Evolutionary conservation across 768 basidiomycete species (phyloP), one percentile per base, ranked within the genome.

Genomic region (Thelephora aurantiotincta): DNA sequence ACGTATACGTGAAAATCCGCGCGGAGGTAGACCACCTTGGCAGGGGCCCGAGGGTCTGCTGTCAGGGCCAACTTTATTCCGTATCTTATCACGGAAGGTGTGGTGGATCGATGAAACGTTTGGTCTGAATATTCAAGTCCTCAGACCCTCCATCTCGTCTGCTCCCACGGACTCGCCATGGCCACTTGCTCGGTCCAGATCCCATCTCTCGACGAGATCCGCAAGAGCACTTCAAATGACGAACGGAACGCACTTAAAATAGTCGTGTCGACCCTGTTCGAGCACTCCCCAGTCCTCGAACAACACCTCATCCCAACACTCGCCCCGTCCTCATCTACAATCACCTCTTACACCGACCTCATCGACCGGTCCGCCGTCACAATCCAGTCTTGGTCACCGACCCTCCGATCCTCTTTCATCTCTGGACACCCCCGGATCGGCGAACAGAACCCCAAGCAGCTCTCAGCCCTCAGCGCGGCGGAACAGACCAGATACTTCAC

Each of bases 341-440:
- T 68, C 33, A 53, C 62, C 19, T 66, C 74, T n/a, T 77, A 80
- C 62, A 44, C 64, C 26, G 63, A 69, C 11, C 64, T 91, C 49
- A 72, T 91, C 53, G 71, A 78, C 52, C 38, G 11, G 9, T 55
- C 60, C 33, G 70, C 75, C 2, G 52, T 46, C 2, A 60, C 69
- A 36, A 72, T 88, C 45, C 54, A 56, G n/a, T 60, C 57, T 34
- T 85, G 82, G 83, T 64, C 71, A 44, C 46, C 60, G 36, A 57
- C 60, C 16, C 65, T 68, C 6, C 74, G 71, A 54, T 77, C 78
- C 0, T 61, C 64, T 50, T 91, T 96, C 58, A 71, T 94, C 51
- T 74, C 71, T 5, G 91, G 80, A 2, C 92, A 94, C 66, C 92
- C 92, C 33, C 75, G 89, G 50, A 94, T 94, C 42, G 92, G 92